phyloP scores from a whole-genome alignment of 2,329 filamentous ascomycete species.

The Pyrenophora teres region DNA sequence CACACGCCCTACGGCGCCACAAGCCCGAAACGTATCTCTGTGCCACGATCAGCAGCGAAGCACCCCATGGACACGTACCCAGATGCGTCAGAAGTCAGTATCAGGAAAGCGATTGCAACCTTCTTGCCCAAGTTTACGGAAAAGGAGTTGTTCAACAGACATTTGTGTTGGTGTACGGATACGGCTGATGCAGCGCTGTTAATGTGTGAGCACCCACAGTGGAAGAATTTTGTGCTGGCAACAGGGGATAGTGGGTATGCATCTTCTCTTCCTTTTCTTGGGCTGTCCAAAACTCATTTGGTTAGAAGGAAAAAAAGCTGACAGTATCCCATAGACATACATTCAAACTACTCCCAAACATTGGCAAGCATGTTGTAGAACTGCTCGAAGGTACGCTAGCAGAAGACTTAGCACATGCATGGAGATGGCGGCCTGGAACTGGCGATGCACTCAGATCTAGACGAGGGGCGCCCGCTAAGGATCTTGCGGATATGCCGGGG shows the following conservation, averaged over 20 bases:
- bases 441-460: slow-evolving; percentile 53
- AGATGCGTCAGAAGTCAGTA: slow-evolving; percentile 50
- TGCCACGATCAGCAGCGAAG: slow-evolving; percentile 53
- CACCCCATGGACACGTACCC: slow-evolving; percentile 53
- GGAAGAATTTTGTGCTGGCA: slow-evolving; percentile 55
- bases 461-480: slow-evolving; percentile 50
- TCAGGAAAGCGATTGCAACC: slow-evolving; percentile 40
- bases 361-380: slow-evolving; percentile 55
- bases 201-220: slow-evolving; percentile 58
- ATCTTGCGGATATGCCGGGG: slow-evolving; percentile 54
- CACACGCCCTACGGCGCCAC: slow-evolving; percentile 52
- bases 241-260: slow-evolving; percentile 55
- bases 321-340: slow-evolving; percentile 42
- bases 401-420: slow-evolving; percentile 48
- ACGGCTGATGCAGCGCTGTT: slow-evolving; percentile 67
- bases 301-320: neutral
- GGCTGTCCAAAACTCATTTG: no score
- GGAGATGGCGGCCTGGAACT: slow-evolving; percentile 53
- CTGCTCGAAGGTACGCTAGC: slow-evolving; percentile 50
- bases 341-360: slow-evolving; percentile 55
- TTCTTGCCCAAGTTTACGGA: slow-evolving; percentile 52
- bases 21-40: slow-evolving; percentile 58
- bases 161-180: slow-evolving; percentile 64
- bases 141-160: slow-evolving; percentile 51
- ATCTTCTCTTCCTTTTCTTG: neutral